Evolutionary conservation across 75 land plant species (phyloP).

Genomic region (Selaginella moellendorffii): DNA sequence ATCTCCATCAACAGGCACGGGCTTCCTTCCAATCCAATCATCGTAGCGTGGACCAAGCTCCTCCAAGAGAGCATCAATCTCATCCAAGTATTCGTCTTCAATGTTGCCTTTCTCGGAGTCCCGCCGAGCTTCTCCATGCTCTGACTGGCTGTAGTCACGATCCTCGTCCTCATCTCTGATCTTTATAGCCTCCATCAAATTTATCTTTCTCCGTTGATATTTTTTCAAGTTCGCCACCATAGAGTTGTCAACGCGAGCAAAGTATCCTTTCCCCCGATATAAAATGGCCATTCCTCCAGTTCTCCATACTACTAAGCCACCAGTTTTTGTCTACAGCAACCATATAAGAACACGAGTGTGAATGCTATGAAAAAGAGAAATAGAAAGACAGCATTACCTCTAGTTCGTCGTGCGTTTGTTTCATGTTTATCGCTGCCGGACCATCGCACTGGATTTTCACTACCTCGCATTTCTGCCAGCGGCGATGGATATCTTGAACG

Average conservation of each 20-base stretch:
- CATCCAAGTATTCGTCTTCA: slow-evolving; percentile 9
- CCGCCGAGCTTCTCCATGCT: background rate
- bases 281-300: slow-evolving; percentile 78
- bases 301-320: slow-evolving; percentile 85
- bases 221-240: slow-evolving; percentile 38
- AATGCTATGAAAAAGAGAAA: background rate
- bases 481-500: slow-evolving; percentile 54
- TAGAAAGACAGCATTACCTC: slow-evolving; percentile 44
- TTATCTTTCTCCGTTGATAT: slow-evolving; percentile 4
- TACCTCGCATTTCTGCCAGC: slow-evolving; percentile 69
- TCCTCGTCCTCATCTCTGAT: slow-evolving; percentile 2
- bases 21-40: slow-evolving; percentile 80
- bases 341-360: background rate
- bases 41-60: slow-evolving; percentile 82
- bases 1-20: slow-evolving; percentile 92
- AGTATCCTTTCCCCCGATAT: slow-evolving; percentile 43
- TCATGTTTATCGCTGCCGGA: slow-evolving; percentile 62
- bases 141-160: background rate
- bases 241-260: slow-evolving; percentile 15
- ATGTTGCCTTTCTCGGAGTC: slow-evolving; percentile 35
- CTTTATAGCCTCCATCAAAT: slow-evolving; percentile 6
- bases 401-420: slow-evolving; percentile 65
- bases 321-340: slow-evolving; percentile 50
- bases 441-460: slow-evolving; percentile 80
- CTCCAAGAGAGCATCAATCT: slow-evolving; percentile 41